Percentiles rank a stretch among this genome's conserved stretches.
phyloP scores from a whole-genome alignment of 2,329 filamentous ascomycete species.

The Hirsutella minnesotensis region DNA sequence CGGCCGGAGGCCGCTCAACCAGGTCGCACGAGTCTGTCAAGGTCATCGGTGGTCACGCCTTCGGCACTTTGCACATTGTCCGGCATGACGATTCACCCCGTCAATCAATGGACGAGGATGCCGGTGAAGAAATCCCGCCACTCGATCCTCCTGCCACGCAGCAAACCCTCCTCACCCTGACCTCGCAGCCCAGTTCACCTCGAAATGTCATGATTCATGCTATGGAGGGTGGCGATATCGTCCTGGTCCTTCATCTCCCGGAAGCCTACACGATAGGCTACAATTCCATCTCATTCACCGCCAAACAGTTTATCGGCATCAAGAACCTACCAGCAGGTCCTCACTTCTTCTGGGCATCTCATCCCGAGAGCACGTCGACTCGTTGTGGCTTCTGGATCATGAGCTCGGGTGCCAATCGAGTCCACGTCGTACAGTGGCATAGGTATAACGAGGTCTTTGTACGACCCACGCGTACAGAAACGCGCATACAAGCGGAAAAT shows the following conservation, averaged over 20 bases:
- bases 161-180: neutral
- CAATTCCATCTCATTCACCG: slow-evolving; percentile 37
- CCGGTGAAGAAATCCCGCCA: slow-evolving; percentile 16
- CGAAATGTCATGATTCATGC: slow-evolving; percentile 12
- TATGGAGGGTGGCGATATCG: slow-evolving; percentile 33
- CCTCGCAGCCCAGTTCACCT: neutral
- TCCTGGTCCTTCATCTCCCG: slow-evolving; percentile 41
- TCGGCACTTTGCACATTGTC: slow-evolving; percentile 30
- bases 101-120: slow-evolving; percentile 3
- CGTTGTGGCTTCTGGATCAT: slow-evolving; percentile 48
- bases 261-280: slow-evolving; percentile 39
- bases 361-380: slow-evolving; percentile 32
- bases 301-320: slow-evolving; percentile 38
- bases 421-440: slow-evolving; percentile 44
- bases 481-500: slow-evolving; percentile 29
- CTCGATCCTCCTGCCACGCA: slow-evolving; percentile 12
- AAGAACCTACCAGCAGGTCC: slow-evolving; percentile 41
- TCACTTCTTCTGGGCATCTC: slow-evolving; percentile 49
- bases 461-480: slow-evolving; percentile 34
- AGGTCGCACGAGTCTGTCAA: slow-evolving; percentile 25
- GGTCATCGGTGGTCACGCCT: slow-evolving; percentile 26
- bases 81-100: slow-evolving; percentile 10
- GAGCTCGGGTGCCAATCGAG: slow-evolving; percentile 18
- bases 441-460: slow-evolving; percentile 40
- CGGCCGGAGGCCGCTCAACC: slow-evolving; percentile 14